A percentile compares a stretch with the other conserved stretches of the same genome.
Evolutionary conservation across 768 basidiomycete species (phyloP).

Genomic region (Asterophora lycoperdoides): DNA sequence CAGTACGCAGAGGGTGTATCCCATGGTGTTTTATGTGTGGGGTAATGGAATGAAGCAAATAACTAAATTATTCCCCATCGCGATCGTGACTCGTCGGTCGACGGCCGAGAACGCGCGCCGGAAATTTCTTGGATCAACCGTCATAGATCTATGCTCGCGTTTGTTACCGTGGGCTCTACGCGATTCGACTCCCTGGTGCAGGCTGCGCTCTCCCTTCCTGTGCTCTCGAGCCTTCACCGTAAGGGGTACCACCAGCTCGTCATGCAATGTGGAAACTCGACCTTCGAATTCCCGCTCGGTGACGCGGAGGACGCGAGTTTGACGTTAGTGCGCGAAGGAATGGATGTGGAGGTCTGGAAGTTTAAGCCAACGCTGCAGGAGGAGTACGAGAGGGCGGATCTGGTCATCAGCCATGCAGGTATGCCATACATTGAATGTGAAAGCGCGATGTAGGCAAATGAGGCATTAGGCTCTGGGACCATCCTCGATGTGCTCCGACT

Average conservation of each 20-base stretch:
- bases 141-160: slow-evolving; percentile 40
- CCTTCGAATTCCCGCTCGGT: slow-evolving; percentile 34
- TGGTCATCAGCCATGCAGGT: slow-evolving; percentile 96
- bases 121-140: slow-evolving; percentile 14
- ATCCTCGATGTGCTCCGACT: slow-evolving; percentile 83
- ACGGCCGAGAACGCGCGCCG: slow-evolving; percentile 9
- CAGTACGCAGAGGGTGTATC: slow-evolving; percentile 88
- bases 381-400: slow-evolving; percentile 61
- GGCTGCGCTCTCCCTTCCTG: slow-evolving; percentile 49
- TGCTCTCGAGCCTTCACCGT: slow-evolving; percentile 47
- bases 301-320: slow-evolving; percentile 26
- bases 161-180: slow-evolving; percentile 91
- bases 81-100: slow-evolving; percentile 18
- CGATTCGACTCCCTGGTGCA: slow-evolving; percentile 74
- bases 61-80: slow-evolving; percentile 8
- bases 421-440: slow-evolving; percentile 19
- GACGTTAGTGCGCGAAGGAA: slow-evolving; percentile 30
- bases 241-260: slow-evolving; percentile 59
- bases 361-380: slow-evolving; percentile 72
- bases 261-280: slow-evolving; percentile 77
- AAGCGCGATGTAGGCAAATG: slow-evolving; percentile 2
- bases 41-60: slow-evolving; percentile 12
- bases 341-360: slow-evolving; percentile 62
- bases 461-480: slow-evolving; percentile 82
- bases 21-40: slow-evolving; percentile 45